These are phyloP conservation scores for Entophlyctis luteolus DNA, from an alignment of 192 early-diverging fungal species.

Conservation along the genomic window DNA sequence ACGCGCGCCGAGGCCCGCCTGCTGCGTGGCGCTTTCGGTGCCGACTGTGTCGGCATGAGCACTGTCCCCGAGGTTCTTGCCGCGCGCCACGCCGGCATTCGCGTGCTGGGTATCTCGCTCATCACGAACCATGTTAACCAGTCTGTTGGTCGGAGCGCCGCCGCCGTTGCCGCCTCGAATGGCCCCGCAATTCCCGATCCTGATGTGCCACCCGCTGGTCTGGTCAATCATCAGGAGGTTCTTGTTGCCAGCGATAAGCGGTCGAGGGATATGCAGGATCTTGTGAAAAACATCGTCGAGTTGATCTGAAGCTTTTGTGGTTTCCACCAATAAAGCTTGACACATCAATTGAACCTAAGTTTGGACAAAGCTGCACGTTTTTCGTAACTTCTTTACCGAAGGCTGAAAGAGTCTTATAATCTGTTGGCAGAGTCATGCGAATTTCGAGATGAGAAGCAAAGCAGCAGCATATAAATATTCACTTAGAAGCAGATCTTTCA, in stretches of 20 bases:
- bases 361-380: too few relatives aligned
- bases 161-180: constrained; percentile 9
- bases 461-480: not conserved
- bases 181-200: constrained; percentile 18
- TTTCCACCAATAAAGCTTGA: too few relatives aligned
- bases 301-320: constrained; percentile 7
- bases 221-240: constrained; percentile 69
- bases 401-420: too few relatives aligned
- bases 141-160: constrained; percentile 21
- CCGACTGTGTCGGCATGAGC: constrained; percentile 83
- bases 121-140: constrained; percentile 63
- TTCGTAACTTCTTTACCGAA: too few relatives aligned
- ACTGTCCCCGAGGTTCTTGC: constrained; percentile 85
- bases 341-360: too few relatives aligned
- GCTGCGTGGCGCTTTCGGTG: constrained; percentile 60
- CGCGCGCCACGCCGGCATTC: constrained; percentile 79
- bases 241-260: constrained; percentile 53
- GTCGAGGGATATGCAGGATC: constrained; percentile 54
- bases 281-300: constrained; percentile 50
- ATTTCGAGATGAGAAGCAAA: not conserved
- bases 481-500: not conserved
- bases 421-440: too few relatives aligned
- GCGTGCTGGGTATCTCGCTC: constrained; percentile 72
- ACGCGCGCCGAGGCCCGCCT: constrained; percentile 77
- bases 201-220: constrained; percentile 36